Evolutionary conservation across 768 basidiomycete genomes (phyloP).

Genomic region (Leccinum subtestaceum): DNA sequence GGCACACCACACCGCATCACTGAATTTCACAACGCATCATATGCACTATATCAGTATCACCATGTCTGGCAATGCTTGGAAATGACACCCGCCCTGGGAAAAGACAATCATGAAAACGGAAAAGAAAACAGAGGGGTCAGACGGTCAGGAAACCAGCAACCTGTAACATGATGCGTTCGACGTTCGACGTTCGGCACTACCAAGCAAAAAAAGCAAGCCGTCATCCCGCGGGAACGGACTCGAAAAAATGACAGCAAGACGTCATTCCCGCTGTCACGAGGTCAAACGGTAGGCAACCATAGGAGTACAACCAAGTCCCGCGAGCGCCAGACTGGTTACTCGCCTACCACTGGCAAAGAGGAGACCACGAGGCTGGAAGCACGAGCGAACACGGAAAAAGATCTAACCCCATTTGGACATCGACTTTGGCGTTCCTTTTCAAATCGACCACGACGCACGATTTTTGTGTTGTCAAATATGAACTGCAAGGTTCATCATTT

Average conservation of each 20-base stretch:
- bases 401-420: background rate
- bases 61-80: background rate
- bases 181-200: background rate
- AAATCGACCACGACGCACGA: background rate
- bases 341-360: background rate
- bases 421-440: slow-evolving; percentile 4
- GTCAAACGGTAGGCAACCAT: background rate
- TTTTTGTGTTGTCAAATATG: slow-evolving; percentile 7
- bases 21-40: slow-evolving; percentile 19
- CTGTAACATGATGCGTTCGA: background rate
- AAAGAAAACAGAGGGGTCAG: background rate
- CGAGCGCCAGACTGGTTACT: background rate
- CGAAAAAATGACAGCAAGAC: background rate
- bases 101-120: background rate
- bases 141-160: background rate
- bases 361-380: slow-evolving; percentile 16
- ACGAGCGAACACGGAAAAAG: background rate
- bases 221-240: background rate
- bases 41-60: background rate
- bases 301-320: background rate
- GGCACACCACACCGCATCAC: slow-evolving; percentile 18
- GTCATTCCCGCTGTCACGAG: slow-evolving; percentile 1
- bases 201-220: background rate
- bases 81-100: background rate
- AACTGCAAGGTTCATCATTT: slow-evolving; percentile 18